Percentiles rank a stretch among this genome's conserved stretches.
Evolutionary conservation across 768 basidiomycete species (phyloP).

Genomic region (Kwoniella sp.): DNA sequence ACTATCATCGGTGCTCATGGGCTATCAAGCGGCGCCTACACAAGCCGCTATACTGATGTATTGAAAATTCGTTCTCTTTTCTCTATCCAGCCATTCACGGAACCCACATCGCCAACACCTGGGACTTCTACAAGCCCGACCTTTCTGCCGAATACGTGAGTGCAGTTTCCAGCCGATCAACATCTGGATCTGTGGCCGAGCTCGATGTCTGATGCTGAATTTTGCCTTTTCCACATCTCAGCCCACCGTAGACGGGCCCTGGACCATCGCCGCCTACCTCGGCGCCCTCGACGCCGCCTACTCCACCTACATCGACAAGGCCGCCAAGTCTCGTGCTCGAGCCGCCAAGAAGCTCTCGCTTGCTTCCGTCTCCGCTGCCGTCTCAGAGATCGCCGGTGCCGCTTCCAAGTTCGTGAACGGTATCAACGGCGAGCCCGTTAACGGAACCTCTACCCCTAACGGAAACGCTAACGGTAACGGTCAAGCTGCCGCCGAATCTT

Average conservation of each 20-base stretch:
- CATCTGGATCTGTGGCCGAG: not conserved
- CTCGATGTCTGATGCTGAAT: not conserved
- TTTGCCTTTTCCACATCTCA: constrained; percentile 12
- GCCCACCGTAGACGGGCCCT: constrained; percentile 95
- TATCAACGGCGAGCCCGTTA: constrained; percentile 55
- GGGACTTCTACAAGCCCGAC: constrained; percentile 99
- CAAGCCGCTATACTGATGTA: not conserved
- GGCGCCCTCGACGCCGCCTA: constrained; percentile 91
- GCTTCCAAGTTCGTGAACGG: constrained; percentile 51
- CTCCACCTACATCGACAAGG: constrained; percentile 78
- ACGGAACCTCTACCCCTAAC: constrained; percentile 8
- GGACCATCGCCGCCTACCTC: constrained; percentile 92
- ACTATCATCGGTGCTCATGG: no score
- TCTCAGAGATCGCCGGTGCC: constrained; percentile 53
- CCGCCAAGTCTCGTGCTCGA: constrained; percentile 61
- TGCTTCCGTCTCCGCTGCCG: constrained; percentile 56
- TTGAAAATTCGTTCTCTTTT: not conserved
- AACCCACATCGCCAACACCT: constrained; percentile 94
- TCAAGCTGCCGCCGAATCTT: constrained; percentile 27
- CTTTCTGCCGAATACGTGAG: constrained; percentile 61
- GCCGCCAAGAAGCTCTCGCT: constrained; percentile 60
- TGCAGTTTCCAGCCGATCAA: constrained; percentile 12
- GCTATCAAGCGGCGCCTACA: no score
- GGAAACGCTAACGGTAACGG: constrained; percentile 50
- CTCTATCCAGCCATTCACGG: constrained; percentile 78